Percentiles rank a stretch among this genome's conserved stretches.
Conservation (phyloP, 2,329 filamentous ascomycete genomes). For the Sporothrix mexicana region DNA sequence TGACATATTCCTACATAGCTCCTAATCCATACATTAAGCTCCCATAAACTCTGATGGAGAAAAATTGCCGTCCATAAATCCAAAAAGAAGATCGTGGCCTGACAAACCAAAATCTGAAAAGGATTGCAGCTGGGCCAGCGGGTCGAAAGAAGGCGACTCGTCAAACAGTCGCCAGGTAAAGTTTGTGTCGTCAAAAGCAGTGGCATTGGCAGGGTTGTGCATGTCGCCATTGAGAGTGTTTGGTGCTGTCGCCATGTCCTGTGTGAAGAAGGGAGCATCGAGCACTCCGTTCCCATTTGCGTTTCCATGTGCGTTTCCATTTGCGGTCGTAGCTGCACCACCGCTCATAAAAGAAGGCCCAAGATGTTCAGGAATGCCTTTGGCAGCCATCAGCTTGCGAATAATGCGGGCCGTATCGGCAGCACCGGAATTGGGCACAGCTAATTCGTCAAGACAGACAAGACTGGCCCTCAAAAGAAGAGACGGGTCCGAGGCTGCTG, state of each 20-base stretch:
- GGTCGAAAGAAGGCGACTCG: constrained; percentile 28
- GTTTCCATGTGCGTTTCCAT: background rate
- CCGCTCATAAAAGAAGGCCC: constrained; percentile 13
- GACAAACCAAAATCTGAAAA: constrained; percentile 32
- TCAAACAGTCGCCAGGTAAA: constrained; percentile 29
- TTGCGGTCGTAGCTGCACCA: background rate
- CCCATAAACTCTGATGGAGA: constrained; percentile 29
- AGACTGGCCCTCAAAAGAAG: constrained; percentile 41
- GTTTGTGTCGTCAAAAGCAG: constrained; percentile 19
- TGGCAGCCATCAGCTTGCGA: constrained; percentile 35
- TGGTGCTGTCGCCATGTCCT: background rate
- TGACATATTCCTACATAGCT: constrained; percentile 55
- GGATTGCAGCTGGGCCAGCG: constrained; percentile 27
- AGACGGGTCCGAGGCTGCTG: background rate
- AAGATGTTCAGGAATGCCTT: constrained; percentile 30
- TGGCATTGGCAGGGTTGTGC: background rate
- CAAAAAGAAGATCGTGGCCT: constrained; percentile 33
- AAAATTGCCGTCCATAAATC: constrained; percentile 33
- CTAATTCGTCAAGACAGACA: constrained; percentile 45
- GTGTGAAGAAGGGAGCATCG: background rate
- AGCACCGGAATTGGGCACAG: constrained; percentile 41
- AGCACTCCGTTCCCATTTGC: background rate
- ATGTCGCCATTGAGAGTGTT: background rate
- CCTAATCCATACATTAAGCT: background rate
- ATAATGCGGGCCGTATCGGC: constrained; percentile 33